These are phyloP conservation scores for Calocybe indica DNA, from an alignment of 768 basidiomycete species.

Conservation along the genomic window DNA sequence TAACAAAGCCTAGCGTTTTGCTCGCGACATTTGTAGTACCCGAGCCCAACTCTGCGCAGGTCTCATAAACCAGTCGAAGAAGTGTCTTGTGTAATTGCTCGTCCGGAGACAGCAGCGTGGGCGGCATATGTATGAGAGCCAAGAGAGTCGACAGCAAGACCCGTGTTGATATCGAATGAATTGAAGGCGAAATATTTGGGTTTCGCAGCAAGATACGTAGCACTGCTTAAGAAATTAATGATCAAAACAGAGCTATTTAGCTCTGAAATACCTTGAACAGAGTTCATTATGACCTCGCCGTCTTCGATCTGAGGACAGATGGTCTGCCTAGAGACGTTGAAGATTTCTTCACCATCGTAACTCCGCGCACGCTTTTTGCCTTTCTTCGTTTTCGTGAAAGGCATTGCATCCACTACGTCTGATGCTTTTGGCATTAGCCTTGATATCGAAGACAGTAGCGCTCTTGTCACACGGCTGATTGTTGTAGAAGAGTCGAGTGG, in stretches of 20 bases:
- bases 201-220: slow-evolving; percentile 42
- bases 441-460: slow-evolving; percentile 43
- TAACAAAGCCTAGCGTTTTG: slow-evolving; percentile 52
- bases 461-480: slow-evolving; percentile 48
- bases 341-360: slow-evolving; percentile 73
- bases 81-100: slow-evolving; percentile 40
- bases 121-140: slow-evolving; percentile 49
- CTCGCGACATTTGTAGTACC: slow-evolving; percentile 57
- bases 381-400: slow-evolving; percentile 35
- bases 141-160: slow-evolving; percentile 52
- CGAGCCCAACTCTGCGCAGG: slow-evolving; percentile 42
- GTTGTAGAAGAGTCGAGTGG: slow-evolving; percentile 43
- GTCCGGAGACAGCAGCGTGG: slow-evolving; percentile 49
- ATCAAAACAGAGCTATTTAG: too few species aligned
- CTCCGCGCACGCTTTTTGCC: slow-evolving; percentile 65
- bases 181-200: slow-evolving; percentile 41
- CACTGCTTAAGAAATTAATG: slow-evolving; percentile 30
- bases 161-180: slow-evolving; percentile 55
- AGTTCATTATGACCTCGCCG: slow-evolving; percentile 39
- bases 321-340: slow-evolving; percentile 42
- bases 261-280: slow-evolving; percentile 49
- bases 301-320: slow-evolving; percentile 47
- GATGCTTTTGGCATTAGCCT: too few species aligned
- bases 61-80: slow-evolving; percentile 35
- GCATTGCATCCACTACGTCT: too few species aligned